These are phyloP conservation scores for Pharus latifolius DNA, from an alignment of 176 grass and related monocot genomes.

Conservation along the genomic window DNA sequence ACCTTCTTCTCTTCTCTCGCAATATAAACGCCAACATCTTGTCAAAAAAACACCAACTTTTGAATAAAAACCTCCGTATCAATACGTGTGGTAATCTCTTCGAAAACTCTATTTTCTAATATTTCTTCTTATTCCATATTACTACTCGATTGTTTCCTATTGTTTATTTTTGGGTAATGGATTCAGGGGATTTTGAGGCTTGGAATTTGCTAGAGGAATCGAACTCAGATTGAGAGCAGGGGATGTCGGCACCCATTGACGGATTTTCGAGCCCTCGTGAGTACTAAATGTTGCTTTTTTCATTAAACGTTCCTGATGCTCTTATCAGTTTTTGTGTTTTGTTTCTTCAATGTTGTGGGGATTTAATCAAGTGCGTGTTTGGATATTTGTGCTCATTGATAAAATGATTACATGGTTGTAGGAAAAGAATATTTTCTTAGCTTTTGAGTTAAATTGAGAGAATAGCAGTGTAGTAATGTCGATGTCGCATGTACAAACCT, in stretches of 20 bases:
- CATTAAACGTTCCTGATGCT: neutral
- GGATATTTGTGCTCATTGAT: neutral
- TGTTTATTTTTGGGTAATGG: too few relatives aligned
- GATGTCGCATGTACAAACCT: too few relatives aligned
- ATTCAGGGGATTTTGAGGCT: neutral
- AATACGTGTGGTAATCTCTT: too few relatives aligned
- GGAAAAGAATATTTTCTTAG: neutral
- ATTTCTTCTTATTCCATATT: too few relatives aligned
- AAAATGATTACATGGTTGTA: neutral
- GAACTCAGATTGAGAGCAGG: neutral
- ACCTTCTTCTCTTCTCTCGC: conserved; percentile 21
- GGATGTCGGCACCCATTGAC: conserved; percentile 54
- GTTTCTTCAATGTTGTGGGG: neutral
- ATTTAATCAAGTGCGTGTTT: neutral
- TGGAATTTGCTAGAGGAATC: neutral
- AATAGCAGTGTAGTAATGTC: too few relatives aligned
- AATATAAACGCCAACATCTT: neutral
- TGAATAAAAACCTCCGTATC: neutral
- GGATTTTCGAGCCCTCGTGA: conserved; percentile 40
- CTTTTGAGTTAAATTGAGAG: too few relatives aligned
- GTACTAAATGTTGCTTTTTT: conserved; percentile 12
- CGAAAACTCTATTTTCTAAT: too few relatives aligned
- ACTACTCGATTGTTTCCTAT: too few relatives aligned
- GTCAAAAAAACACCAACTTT: neutral
- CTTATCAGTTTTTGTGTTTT: neutral